A percentile compares a stretch with the other conserved stretches of the same genome.
These are phyloP conservation scores for Dissophora globulifera DNA, from an alignment of 192 early-diverging fungal species.

Conservation along the genomic window DNA sequence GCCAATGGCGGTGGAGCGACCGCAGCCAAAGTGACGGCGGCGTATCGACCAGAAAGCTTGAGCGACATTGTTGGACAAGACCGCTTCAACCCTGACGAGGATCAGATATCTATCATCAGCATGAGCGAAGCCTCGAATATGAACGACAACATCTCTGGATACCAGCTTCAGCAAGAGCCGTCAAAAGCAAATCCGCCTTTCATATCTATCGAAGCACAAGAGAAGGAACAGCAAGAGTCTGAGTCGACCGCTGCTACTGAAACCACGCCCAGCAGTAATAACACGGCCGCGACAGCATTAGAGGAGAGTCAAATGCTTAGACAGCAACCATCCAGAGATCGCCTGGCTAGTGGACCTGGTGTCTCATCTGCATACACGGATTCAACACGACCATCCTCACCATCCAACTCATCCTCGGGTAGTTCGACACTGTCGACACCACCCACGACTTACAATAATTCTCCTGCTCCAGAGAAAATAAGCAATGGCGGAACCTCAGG, in stretches of 20 bases:
- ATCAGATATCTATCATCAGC: slow-evolving; percentile 29
- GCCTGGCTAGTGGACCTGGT: slow-evolving; percentile 3
- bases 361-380: slow-evolving; percentile 4
- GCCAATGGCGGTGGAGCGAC: neutral
- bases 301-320: too few relatives aligned
- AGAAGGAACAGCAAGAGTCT: neutral
- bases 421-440: slow-evolving; percentile 24
- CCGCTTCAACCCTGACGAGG: slow-evolving; percentile 46
- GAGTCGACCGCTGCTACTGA: neutral
- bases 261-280: neutral
- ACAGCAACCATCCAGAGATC: neutral
- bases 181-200: too few relatives aligned
- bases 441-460: slow-evolving; percentile 20
- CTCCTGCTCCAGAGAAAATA: slow-evolving; percentile 14
- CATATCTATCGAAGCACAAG: neutral
- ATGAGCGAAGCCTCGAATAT: slow-evolving; percentile 2
- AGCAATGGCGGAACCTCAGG: slow-evolving; percentile 2
- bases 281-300: too few relatives aligned
- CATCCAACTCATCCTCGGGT: slow-evolving; percentile 17
- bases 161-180: neutral
- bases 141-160: neutral
- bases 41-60: slow-evolving; percentile 23
- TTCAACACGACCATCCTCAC: slow-evolving; percentile 17
- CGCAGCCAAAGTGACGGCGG: too few relatives aligned
- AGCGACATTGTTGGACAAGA: slow-evolving; percentile 39